Evolutionary conservation across 305 asterid genomes (phyloP), one percentile per base, ranked within the genome.

Genomic region (Fraxinus ornus): DNA sequence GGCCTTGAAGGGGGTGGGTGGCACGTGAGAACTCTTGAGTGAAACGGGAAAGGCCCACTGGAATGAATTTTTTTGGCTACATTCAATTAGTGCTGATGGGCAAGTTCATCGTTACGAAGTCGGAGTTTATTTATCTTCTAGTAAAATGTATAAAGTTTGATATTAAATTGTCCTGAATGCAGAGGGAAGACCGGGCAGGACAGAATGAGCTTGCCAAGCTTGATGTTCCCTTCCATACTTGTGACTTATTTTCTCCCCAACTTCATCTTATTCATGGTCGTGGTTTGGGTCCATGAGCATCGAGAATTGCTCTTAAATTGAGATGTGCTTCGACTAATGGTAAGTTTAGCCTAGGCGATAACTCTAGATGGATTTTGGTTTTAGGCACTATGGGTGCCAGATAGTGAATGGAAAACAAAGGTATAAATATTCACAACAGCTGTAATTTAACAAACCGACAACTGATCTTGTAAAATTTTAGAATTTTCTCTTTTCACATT

Each of bases 121-220:
- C 3, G 64, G 22, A 52, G 12, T 10, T 37, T n/a, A 21, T 9
- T 9, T 12, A 13, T n/a, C n/a, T 55, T 4, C 19, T 22, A 76
- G 81, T 36, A 30, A 22, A 68, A 9, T 9, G 39, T 75, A 55
- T 10, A 26, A 74, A 21, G 7, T 82, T 36, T 32, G 39, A 73
- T 68, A 72, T 79, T 5, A 36, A 21, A 79, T 77, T 39, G 76
- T 21, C 85, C 24, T 83, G 79, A 80, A 78, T 86, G 89, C 97
- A 95, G 98, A 94, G 89, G 98, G 98, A 37, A 86, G 98, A 83
- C 98, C 97, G 4, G 97, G 91, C 83, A 89, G 98, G 89, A 88
- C 94, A 32, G 30, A 35, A 92, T n/a, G 98, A 95, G 89, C 92
- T 95, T 17, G 94, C 95, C 71, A 91, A 95, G 89, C 95, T 95